These are phyloP conservation scores for Kluyveromyces sp. DNA, from an alignment of 1,139 yeast genomes.

Conservation along the genomic window DNA sequence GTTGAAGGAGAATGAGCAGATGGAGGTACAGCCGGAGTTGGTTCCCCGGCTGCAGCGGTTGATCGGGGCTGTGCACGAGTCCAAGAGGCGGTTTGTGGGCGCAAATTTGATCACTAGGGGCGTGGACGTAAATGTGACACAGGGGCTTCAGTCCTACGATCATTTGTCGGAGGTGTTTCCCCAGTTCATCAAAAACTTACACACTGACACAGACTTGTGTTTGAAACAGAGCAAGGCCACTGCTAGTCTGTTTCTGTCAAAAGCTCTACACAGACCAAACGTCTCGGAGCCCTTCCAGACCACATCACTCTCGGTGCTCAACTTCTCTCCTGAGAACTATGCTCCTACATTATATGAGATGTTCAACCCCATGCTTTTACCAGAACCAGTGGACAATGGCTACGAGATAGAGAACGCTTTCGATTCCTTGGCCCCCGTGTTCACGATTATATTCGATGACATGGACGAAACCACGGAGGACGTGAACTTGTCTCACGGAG, in stretches of 20 bases:
- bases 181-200: constrained; percentile 23
- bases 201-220: constrained; percentile 20
- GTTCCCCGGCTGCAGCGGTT: constrained; percentile 26
- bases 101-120: constrained; percentile 18
- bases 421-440: constrained; percentile 22
- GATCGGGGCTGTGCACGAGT: constrained; percentile 18
- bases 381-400: constrained; percentile 19
- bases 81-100: constrained; percentile 22
- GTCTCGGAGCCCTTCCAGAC: constrained; percentile 14
- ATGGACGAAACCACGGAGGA: constrained; percentile 23
- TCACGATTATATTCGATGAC: constrained; percentile 29
- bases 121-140: constrained; percentile 17
- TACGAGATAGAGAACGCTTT: constrained; percentile 22
- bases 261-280: constrained; percentile 21
- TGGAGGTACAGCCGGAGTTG: constrained; percentile 18
- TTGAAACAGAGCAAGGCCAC: constrained; percentile 10
- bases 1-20: constrained; percentile 10
- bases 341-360: constrained; percentile 27
- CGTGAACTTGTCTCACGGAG: constrained; percentile 21
- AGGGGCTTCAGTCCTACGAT: constrained; percentile 18
- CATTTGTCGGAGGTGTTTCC: constrained; percentile 28
- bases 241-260: constrained; percentile 20
- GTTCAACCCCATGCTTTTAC: constrained; percentile 28
- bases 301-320: constrained; percentile 24
- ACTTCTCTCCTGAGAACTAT: constrained; percentile 31